Conservation (phyloP, 352 stramenopile species). For the Phytophthora cactorum region DNA sequence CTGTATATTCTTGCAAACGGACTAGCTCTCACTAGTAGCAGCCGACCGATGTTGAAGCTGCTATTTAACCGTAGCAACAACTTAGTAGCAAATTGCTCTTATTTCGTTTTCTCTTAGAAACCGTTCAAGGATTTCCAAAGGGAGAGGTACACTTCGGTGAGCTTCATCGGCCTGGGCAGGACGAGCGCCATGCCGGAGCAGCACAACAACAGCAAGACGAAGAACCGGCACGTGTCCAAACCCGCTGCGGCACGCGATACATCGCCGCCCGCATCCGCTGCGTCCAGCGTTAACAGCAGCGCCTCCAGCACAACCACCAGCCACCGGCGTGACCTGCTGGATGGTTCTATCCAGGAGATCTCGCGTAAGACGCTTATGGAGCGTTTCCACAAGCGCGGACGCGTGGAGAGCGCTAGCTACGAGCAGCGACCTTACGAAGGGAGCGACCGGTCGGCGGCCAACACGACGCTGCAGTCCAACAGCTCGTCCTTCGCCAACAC, state of each 20-base stretch:
- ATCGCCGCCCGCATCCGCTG: constrained; percentile 3
- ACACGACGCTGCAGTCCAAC: constrained; percentile 17
- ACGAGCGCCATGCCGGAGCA: constrained; percentile 21
- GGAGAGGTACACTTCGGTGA: not conserved
- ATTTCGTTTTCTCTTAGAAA: not conserved
- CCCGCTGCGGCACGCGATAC: constrained; percentile 27
- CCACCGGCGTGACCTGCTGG: constrained; percentile 36
- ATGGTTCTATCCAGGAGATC: constrained; percentile 37
- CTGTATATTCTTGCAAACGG: no score
- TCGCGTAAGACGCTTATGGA: constrained; percentile 51
- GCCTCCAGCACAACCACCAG: constrained; percentile 10
- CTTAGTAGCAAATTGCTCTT: not conserved
- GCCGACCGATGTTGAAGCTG: no score
- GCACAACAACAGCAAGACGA: constrained; percentile 23
- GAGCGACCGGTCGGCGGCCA: not conserved
- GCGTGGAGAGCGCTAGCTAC: constrained; percentile 69
- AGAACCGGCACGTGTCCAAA: constrained; percentile 42
- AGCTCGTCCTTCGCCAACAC: constrained; percentile 31
- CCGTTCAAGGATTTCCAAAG: not conserved
- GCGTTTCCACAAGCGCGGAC: constrained; percentile 63
- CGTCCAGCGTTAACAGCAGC: not conserved
- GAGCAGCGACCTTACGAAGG: constrained; percentile 25
- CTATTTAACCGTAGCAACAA: no score
- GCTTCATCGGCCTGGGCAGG: not conserved
- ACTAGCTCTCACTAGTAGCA: no score